phyloP scores from a whole-genome alignment of 2,329 filamentous ascomycete genomes.

The Alternaria triticimaculans region DNA sequence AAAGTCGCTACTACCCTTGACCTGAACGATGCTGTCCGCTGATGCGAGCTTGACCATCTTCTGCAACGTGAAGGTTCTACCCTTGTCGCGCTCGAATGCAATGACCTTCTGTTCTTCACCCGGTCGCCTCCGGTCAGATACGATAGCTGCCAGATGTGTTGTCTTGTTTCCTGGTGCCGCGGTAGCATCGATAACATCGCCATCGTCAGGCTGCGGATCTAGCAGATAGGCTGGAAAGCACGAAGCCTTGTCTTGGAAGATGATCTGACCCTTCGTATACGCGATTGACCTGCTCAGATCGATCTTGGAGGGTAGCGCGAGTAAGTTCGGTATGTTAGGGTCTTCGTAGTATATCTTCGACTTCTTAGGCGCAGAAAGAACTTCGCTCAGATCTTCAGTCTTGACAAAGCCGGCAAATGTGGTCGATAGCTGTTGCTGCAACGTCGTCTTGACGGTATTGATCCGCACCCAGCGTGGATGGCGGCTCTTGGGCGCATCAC shows the following conservation, averaged over 20 bases:
- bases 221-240: constrained; percentile 94
- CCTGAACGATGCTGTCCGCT: constrained; percentile 68
- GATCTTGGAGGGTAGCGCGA: constrained; percentile 75
- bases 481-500: constrained; percentile 52
- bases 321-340: constrained; percentile 78
- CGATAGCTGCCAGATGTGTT: constrained; percentile 83
- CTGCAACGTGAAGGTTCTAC: constrained; percentile 75
- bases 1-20: constrained; percentile 82
- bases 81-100: constrained; percentile 79
- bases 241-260: constrained; percentile 94
- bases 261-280: constrained; percentile 78
- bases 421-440: constrained; percentile 74
- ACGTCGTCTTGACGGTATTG: constrained; percentile 75
- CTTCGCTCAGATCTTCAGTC: constrained; percentile 63
- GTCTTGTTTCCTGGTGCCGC: constrained; percentile 98
- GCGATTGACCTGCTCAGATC: constrained; percentile 76
- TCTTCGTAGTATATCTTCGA: constrained; percentile 73
- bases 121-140: constrained; percentile 55
- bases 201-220: constrained; percentile 69
- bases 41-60: constrained; percentile 86
- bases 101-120: constrained; percentile 61
- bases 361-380: constrained; percentile 54
- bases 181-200: constrained; percentile 88
- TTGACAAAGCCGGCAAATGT: constrained; percentile 72
- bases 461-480: constrained; percentile 93